Base-by-base conservation (phyloP, 208 protist species). In the Tritrichomonas foetus region DNA sequence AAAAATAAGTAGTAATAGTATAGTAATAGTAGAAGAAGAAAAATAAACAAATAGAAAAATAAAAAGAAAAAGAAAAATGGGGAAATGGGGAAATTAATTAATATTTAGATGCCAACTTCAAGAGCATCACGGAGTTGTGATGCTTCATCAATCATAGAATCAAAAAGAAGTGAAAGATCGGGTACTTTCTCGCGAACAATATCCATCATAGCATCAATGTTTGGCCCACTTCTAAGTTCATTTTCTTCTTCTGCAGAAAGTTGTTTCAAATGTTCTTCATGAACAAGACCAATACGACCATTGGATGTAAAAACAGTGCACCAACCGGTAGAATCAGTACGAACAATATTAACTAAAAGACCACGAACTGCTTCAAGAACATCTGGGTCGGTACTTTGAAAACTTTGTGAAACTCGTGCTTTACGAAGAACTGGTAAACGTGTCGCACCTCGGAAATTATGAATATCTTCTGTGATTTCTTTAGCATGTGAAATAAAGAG, bases 221-320 rank as follows among this genome's bases (percentile, higher is more conserved):
- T 82, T 1, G 41, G 8, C 16, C 74, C 74, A 50, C 25, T 50
- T 13, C 50, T 44, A 30, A 82, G 33, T 44, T 82, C 74, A 8
- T 47, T 30, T 44, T 82, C 41, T 49, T 82, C 74, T 53, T 82
- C 74, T n/a, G 3, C 11, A 27, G 74, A 49, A 8, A 82, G 41
- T 49, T 33, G 74, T 36, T n/a, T 82, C 41, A 82, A 47, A 25
- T 50, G 30, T 1, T 25, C 30, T 14, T 36, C 41, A 44, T 82
- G 74, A 25, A 82, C 41, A 25, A 82, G 41, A 50, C 74, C 74
- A 36, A 82, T 41, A 22, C 74, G 3, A 30, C 74, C 41, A 41
- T 50, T 82, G 41, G 74, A 82, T 50, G 74, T 82, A 50, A 47
- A 82, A 50, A 82, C 74, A n/a, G 74, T 82, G 16, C 33, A 36